These are phyloP conservation scores for Hibiscus syriacus DNA, from an alignment of 345 rosid species.

Conservation along the genomic window DNA sequence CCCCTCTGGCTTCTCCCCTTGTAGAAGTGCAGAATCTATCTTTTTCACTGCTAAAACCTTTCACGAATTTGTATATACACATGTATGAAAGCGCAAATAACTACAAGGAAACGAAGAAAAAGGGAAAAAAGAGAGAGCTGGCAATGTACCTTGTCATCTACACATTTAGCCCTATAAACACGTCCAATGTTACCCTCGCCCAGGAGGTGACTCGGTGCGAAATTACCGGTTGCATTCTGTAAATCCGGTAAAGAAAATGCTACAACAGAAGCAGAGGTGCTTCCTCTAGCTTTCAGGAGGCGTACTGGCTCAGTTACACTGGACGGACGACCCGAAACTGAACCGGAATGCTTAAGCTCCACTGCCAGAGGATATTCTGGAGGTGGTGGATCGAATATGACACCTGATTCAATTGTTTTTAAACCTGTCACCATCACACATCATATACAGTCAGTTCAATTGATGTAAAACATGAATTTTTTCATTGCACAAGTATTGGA, in stretches of 20 bases:
- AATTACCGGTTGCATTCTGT: conserved; percentile 54
- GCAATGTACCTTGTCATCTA: conserved; percentile 60
- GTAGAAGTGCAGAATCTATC: conserved; percentile 63
- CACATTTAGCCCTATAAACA: conserved; percentile 69
- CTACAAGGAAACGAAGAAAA: conserved; percentile 6
- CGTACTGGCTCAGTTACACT: conserved; percentile 47
- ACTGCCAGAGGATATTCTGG: conserved; percentile 49
- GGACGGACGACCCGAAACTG: conserved; percentile 40
- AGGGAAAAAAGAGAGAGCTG: neutral
- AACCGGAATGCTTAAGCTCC: conserved; percentile 43
- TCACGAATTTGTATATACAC: neutral
- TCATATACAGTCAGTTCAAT: neutral
- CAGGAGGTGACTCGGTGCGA: conserved; percentile 56
- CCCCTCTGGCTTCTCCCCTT: conserved; percentile 24
- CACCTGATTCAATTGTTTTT: conserved; percentile 33
- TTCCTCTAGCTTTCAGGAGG: conserved; percentile 48
- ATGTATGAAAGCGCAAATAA: neutral
- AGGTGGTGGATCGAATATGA: conserved; percentile 32
- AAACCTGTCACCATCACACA: conserved; percentile 26
- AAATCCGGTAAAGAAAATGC: conserved; percentile 50
- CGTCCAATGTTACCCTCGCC: conserved; percentile 87
- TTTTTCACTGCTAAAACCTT: conserved; percentile 83
- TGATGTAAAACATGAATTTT: neutral
- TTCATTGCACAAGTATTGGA: neutral
- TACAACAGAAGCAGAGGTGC: conserved; percentile 37